These are phyloP conservation scores for Vitis amurensis DNA, from an alignment of 164 flowering plant genomes.

Conservation along the genomic window DNA sequence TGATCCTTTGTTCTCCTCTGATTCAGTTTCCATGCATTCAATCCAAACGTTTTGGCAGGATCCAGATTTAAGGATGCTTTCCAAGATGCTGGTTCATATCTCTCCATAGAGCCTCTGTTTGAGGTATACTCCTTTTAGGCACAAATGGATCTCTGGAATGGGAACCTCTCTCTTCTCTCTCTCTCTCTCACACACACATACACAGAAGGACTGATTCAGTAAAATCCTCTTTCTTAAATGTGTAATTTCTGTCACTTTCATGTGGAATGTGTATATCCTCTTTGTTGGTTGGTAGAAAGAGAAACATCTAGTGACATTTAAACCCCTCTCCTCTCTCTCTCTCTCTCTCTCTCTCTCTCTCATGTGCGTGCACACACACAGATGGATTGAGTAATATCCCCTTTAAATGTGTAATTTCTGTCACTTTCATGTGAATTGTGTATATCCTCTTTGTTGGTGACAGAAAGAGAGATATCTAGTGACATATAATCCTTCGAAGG, in stretches of 20 bases:
- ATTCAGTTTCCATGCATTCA: constrained; percentile 5
- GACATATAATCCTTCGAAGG: constrained; percentile 83
- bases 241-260: too few species aligned
- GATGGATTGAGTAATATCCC: background rate
- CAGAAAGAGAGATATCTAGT: constrained; percentile 89
- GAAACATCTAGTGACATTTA: background rate
- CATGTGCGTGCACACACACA: background rate
- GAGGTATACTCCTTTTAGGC: constrained; percentile 48
- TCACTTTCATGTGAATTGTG: background rate
- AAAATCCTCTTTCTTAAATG: too few species aligned
- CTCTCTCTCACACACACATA: too few species aligned
- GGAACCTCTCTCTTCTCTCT: background rate
- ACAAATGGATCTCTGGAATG: too few species aligned
- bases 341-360: too few species aligned
- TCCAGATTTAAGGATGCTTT: constrained; percentile 93
- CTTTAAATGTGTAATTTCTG: constrained; percentile 1
- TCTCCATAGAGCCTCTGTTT: constrained; percentile 78
- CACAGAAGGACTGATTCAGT: too few species aligned
- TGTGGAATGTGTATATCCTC: too few species aligned
- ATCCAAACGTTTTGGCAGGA: constrained; percentile 46
- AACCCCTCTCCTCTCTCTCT: background rate
- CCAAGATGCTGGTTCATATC: constrained; percentile 80
- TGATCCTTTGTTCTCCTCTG: background rate
- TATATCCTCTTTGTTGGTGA: constrained; percentile 11
- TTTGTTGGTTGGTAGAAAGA: background rate